These are phyloP conservation scores for Salix viminalis DNA, from an alignment of 345 rosid species.

Conservation along the genomic window DNA sequence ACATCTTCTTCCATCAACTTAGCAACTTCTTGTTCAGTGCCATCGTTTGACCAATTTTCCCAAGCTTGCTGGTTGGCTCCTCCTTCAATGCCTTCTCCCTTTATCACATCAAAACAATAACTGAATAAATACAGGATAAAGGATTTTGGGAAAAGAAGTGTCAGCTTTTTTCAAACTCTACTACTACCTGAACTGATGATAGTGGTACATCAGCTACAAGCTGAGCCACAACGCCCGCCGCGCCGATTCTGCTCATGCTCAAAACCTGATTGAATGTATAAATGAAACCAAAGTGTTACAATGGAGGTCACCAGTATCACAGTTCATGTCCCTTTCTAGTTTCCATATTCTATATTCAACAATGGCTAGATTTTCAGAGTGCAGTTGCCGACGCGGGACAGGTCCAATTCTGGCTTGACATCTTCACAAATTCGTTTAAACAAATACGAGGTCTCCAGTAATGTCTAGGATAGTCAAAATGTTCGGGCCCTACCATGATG, in stretches of 20 bases:
- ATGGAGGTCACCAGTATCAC: constrained; percentile 4
- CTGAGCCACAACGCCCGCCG: constrained; percentile 70
- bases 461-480: constrained; percentile 25
- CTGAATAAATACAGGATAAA: background rate
- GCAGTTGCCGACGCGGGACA: constrained; percentile 15
- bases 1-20: constrained; percentile 78
- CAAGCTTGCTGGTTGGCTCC: constrained; percentile 45
- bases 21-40: constrained; percentile 65
- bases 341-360: background rate
- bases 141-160: background rate
- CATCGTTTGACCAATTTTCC: constrained; percentile 74
- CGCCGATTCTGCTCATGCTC: constrained; percentile 74
- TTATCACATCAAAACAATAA: background rate
- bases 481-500: constrained; percentile 32
- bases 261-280: constrained; percentile 41
- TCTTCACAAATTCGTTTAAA: constrained; percentile 23
- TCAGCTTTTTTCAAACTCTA: background rate
- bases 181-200: constrained; percentile 52
- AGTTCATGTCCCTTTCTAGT: constrained; percentile 11
- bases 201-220: constrained; percentile 65
- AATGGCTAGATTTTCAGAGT: constrained; percentile 2
- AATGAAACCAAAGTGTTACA: constrained; percentile 2
- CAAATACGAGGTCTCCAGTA: constrained; percentile 18
- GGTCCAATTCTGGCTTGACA: constrained; percentile 18
- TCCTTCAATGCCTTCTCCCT: constrained; percentile 53